Evolutionary conservation across 2,329 filamentous ascomycete species (phyloP).

Genomic region (Teratosphaeria zuluensis): DNA sequence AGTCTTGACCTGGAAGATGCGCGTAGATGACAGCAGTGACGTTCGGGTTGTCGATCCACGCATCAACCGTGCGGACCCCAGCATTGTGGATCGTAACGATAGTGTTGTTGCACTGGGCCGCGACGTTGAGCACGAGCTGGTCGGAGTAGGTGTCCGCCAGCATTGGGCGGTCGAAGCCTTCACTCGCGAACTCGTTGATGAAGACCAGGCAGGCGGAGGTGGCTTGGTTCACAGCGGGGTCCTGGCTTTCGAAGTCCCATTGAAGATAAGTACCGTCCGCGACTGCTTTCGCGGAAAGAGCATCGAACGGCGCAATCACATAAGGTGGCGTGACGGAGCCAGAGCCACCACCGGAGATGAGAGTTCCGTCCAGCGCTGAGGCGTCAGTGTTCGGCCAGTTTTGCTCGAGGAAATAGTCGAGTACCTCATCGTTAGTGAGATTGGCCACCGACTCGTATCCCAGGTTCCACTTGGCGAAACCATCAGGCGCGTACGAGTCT

Average conservation of each 20-base stretch:
- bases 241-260: neutral
- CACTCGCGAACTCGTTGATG: constrained; percentile 75
- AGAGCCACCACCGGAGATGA: neutral
- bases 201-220: constrained; percentile 61
- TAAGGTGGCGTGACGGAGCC: constrained; percentile 24
- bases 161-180: constrained; percentile 87
- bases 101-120: constrained; percentile 71
- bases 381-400: constrained; percentile 54
- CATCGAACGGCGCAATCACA: constrained; percentile 51
- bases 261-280: constrained; percentile 37
- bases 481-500: constrained; percentile 66
- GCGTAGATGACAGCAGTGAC: constrained; percentile 77
- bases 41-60: constrained; percentile 66
- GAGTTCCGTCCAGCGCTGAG: neutral
- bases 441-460: constrained; percentile 38
- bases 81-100: constrained; percentile 84
- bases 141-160: constrained; percentile 81
- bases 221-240: constrained; percentile 42
- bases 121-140: constrained; percentile 68
- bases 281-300: constrained; percentile 39
- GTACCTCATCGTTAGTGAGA: constrained; percentile 36
- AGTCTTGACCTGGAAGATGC: constrained; percentile 72
- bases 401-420: neutral
- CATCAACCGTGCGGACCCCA: constrained; percentile 66
- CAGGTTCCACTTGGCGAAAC: constrained; percentile 62